A percentile compares a stretch with the other conserved stretches of the same genome.
Conservation (phyloP, 148 eudicot species). For the Nepenthes gracilis region DNA sequence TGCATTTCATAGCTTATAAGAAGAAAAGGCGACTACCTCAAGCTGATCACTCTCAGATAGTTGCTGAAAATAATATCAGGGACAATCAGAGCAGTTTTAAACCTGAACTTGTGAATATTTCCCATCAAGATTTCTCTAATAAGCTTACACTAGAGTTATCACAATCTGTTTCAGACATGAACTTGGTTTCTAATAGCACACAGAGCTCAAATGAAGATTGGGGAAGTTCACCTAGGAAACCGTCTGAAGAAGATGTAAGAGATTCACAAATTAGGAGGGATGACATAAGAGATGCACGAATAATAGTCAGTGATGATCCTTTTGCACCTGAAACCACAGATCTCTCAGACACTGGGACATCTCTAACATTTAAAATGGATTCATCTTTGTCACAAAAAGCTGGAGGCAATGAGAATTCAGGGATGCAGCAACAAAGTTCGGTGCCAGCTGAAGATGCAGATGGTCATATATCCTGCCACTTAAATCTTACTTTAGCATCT, state of each 20-base stretch:
- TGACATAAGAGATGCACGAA: constrained; percentile 25
- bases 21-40: constrained; percentile 77
- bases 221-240: constrained; percentile 41
- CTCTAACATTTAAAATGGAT: constrained; percentile 48
- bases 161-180: constrained; percentile 61
- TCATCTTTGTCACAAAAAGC: constrained; percentile 34
- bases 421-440: constrained; percentile 28
- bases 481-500: constrained; percentile 79
- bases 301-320: constrained; percentile 22
- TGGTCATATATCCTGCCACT: constrained; percentile 47
- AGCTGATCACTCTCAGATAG: constrained; percentile 23
- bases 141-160: constrained; percentile 66
- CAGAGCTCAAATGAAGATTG: constrained; percentile 77
- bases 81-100: constrained; percentile 40
- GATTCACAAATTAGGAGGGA: no score
- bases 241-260: constrained; percentile 21
- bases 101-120: constrained; percentile 32
- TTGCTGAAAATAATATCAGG: constrained; percentile 29
- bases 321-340: constrained; percentile 46
- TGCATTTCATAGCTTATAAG: constrained; percentile 64
- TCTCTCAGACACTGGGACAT: constrained; percentile 51
- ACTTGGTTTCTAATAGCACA: constrained; percentile 70
- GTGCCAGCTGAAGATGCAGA: constrained; percentile 49
- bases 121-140: constrained; percentile 57
- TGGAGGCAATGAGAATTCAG: constrained; percentile 27